Conservation (phyloP, 371 early-diverging fungal genomes). For the Mortierella sp. region DNA sequence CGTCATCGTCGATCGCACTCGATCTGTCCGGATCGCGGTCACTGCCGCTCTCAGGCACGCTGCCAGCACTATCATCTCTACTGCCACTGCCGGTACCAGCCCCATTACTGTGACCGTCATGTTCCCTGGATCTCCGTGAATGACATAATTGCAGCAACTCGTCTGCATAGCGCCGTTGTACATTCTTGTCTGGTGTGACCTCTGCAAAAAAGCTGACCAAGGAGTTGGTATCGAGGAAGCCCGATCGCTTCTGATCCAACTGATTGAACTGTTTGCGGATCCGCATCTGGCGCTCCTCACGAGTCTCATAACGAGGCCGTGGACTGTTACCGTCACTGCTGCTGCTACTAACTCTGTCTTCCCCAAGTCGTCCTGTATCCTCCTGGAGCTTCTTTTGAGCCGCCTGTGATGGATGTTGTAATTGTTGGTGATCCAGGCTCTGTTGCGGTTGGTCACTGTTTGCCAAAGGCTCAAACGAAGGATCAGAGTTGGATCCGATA, state of each 20-base stretch:
- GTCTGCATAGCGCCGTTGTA: slow-evolving; percentile 46
- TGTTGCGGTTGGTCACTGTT: not conserved
- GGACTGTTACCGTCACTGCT: slow-evolving; percentile 23
- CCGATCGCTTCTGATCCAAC: slow-evolving; percentile 29
- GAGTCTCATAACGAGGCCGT: slow-evolving; percentile 46
- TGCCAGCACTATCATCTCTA: not conserved
- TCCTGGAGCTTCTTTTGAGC: too few relatives aligned
- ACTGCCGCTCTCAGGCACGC: not conserved
- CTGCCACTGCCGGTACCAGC: not conserved
- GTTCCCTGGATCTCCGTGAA: slow-evolving; percentile 24
- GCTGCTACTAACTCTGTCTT: too few relatives aligned
- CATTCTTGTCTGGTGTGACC: slow-evolving; percentile 36
- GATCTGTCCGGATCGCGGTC: slow-evolving; percentile 1
- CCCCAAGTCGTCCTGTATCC: too few relatives aligned
- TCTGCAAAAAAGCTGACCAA: slow-evolving; percentile 48
- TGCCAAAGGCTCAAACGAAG: slow-evolving; percentile 21
- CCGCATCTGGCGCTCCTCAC: slow-evolving; percentile 44
- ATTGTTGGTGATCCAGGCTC: not conserved
- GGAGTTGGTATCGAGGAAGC: slow-evolving; percentile 36
- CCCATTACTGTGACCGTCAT: not conserved
- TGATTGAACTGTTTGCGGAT: slow-evolving; percentile 50
- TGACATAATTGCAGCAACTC: slow-evolving; percentile 50
- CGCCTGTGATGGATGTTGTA: slow-evolving; percentile 2
- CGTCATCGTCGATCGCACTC: not conserved
- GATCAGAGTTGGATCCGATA: slow-evolving; percentile 28